These are phyloP conservation scores for Phytophthora pluvialis DNA, from an alignment of 352 stramenopile species.

Conservation along the genomic window DNA sequence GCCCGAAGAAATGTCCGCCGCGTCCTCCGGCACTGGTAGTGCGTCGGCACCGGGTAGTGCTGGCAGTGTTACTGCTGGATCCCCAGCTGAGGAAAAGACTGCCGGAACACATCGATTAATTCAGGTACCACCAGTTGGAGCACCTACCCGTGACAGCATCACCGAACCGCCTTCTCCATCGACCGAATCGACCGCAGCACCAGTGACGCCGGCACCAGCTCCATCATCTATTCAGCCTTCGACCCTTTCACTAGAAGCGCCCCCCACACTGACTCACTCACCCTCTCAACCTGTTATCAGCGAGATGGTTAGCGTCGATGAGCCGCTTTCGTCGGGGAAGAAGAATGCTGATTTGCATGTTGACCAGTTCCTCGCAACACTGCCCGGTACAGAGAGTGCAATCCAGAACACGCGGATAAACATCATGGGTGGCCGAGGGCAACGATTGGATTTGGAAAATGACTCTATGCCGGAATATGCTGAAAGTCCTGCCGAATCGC, in stretches of 20 bases:
- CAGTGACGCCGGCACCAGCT: not conserved
- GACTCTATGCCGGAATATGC: conserved; percentile 43
- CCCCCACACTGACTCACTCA: conserved; percentile 15
- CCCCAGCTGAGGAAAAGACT: conserved; percentile 57
- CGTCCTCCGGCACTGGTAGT: conserved; percentile 30
- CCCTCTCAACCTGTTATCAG: conserved; percentile 37
- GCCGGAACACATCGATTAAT: conserved; percentile 51
- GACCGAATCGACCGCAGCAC: conserved; percentile 2
- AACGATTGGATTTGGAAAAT: conserved; percentile 86
- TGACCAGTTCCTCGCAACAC: conserved; percentile 79
- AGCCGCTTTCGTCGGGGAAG: conserved; percentile 62
- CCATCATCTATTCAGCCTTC: conserved; percentile 2
- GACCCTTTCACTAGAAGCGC: conserved; percentile 7
- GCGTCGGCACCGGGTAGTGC: conserved; percentile 21
- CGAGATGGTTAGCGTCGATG: conserved; percentile 42
- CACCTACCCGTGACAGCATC: conserved; percentile 29
- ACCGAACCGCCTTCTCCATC: conserved; percentile 19
- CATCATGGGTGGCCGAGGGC: conserved; percentile 91
- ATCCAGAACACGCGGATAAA: conserved; percentile 93
- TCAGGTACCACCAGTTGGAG: conserved; percentile 30
- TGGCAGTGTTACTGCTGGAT: conserved; percentile 20
- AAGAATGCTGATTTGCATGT: conserved; percentile 49
- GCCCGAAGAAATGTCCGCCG: conserved; percentile 53
- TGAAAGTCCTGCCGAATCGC: conserved; percentile 36
- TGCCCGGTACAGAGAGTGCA: conserved; percentile 91